Conservation (phyloP, 1,284 basidiomycete species). For the Ganoderma resinaceum region DNA sequence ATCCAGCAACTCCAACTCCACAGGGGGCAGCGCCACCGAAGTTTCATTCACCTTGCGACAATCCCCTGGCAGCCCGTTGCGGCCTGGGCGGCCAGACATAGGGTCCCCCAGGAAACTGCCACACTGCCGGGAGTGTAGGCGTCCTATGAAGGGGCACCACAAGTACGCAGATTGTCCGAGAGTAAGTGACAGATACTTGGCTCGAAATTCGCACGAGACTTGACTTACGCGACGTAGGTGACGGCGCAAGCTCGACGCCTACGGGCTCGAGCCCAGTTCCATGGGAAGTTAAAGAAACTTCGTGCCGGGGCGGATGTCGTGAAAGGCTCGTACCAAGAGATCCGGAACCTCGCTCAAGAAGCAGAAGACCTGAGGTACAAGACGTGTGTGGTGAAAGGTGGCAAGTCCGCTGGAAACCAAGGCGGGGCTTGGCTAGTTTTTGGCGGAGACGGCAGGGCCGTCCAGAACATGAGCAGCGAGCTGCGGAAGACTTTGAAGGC, state of each 20-base stretch:
- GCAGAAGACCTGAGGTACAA: not conserved
- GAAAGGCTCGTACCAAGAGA: not conserved
- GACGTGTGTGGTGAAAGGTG: not conserved
- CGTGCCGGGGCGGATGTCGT: not conserved
- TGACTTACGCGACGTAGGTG: not conserved
- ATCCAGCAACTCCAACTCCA: not conserved
- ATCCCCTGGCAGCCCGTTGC: not conserved
- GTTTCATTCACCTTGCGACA: not conserved
- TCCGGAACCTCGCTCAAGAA: not conserved
- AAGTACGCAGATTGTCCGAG: not conserved
- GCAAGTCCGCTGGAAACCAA: not conserved
- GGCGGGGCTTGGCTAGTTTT: not conserved
- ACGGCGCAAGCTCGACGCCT: not conserved
- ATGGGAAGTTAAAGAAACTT: constrained; percentile 1
- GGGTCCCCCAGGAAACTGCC: not conserved
- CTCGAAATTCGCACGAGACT: not conserved
- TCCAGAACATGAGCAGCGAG: not conserved
- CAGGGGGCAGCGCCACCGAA: not conserved
- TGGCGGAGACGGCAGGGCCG: not conserved
- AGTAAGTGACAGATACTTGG: not conserved
- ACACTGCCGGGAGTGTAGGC: not conserved
- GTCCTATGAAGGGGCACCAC: constrained; percentile 6
- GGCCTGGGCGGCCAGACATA: not conserved
- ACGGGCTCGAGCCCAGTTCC: not conserved
- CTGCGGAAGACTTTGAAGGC: not conserved